Conservation (phyloP, 129 eudicot genomes). For the Apium graveolens region DNA sequence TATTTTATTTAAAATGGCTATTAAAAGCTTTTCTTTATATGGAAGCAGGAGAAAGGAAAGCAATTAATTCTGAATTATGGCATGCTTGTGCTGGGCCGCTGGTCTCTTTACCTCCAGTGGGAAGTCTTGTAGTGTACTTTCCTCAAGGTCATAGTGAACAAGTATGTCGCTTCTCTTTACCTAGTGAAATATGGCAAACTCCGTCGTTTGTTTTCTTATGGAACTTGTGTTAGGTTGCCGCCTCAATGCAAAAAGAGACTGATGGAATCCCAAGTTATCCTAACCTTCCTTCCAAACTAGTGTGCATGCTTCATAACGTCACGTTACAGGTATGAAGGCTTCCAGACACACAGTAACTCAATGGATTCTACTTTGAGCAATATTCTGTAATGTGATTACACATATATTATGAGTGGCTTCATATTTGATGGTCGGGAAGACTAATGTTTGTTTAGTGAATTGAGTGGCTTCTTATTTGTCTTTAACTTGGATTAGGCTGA, state of each 20-base stretch:
- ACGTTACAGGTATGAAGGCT: conserved; percentile 67
- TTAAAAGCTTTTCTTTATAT: background rate
- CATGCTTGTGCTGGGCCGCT: conserved; percentile 98
- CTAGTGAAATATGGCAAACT: background rate
- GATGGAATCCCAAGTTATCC: conserved; percentile 84
- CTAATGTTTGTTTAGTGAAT: background rate
- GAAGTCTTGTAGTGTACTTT: conserved; percentile 88
- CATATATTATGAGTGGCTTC: background rate
- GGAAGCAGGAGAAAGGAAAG: conserved; percentile 51
- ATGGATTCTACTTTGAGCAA: background rate
- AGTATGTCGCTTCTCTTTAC: conserved; percentile 31
- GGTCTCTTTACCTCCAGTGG: conserved; percentile 81
- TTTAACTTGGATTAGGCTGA: conserved; percentile 57
- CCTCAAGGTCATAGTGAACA: conserved; percentile 99
- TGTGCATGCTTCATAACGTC: conserved; percentile 90
- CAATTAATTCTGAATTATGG: conserved; percentile 86
- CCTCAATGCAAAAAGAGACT: conserved; percentile 87
- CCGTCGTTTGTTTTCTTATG: conserved; percentile 9
- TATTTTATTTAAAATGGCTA: background rate
- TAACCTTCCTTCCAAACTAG: conserved; percentile 89
- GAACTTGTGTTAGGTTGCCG: conserved; percentile 58
- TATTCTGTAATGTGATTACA: background rate
- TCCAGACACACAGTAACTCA: background rate
- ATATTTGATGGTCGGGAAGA: background rate
- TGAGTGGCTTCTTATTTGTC: background rate